Percentiles rank a stretch among this genome's conserved stretches.
Evolutionary conservation across 345 rosid species (phyloP).

Genomic region (Salix viminalis): DNA sequence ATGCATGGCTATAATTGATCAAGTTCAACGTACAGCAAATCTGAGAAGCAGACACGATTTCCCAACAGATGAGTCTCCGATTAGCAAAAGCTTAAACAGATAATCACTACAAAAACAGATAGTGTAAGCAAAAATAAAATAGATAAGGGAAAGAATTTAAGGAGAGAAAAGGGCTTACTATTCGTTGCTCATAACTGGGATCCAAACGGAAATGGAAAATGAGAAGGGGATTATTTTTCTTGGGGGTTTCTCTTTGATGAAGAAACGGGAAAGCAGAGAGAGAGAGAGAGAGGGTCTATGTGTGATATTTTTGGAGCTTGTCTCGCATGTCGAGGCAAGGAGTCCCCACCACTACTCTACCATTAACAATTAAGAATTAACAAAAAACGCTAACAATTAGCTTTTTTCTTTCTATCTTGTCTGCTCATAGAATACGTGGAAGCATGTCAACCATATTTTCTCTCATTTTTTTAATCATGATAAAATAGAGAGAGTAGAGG

Average conservation of each 20-base stretch:
- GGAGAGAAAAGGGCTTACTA: slow-evolving; percentile 10
- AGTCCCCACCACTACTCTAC: not conserved
- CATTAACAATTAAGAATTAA: too few species aligned
- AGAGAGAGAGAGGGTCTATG: not conserved
- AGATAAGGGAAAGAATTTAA: not conserved
- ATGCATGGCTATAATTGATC: not conserved
- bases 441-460: too few species aligned
- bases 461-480: too few species aligned
- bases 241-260: not conserved
- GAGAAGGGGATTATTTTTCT: not conserved
- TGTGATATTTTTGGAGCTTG: not conserved
- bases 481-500: too few species aligned
- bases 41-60: slow-evolving; percentile 77
- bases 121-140: not conserved
- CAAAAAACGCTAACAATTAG: too few species aligned
- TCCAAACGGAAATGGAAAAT: not conserved
- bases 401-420: too few species aligned
- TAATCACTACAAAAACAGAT: slow-evolving; percentile 48
- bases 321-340: not conserved
- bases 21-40: slow-evolving; percentile 51
- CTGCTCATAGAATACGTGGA: too few species aligned
- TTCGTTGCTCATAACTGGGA: slow-evolving; percentile 27
- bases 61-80: slow-evolving; percentile 83
- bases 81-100: slow-evolving; percentile 70
- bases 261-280: not conserved